Percentiles rank a stretch among this genome's conserved stretches.
phyloP scores from a whole-genome alignment of 2,329 filamentous ascomycete genomes.

The Pezicula neosporulosa region DNA sequence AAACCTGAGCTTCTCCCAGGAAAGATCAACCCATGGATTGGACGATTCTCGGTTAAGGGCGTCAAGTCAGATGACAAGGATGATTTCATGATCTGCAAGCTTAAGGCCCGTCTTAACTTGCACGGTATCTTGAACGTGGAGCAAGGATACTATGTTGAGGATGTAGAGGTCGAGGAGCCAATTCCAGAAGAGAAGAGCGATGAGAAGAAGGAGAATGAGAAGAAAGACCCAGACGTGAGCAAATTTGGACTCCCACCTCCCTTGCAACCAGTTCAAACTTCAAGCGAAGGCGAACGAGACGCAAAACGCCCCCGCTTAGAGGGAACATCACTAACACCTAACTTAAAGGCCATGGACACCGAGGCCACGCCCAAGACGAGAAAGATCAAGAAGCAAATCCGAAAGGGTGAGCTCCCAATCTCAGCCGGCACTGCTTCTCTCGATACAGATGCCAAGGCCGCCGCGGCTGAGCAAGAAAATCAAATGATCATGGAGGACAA shows the following conservation, averaged over 20 bases:
- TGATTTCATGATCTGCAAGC: constrained; percentile 99
- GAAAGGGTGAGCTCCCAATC: constrained; percentile 92
- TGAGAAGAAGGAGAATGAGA: constrained; percentile 47
- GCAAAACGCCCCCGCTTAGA: constrained; percentile 19
- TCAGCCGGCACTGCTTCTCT: constrained; percentile 78
- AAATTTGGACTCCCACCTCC: constrained; percentile 9
- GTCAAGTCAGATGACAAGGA: constrained; percentile 91
- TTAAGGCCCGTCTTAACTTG: constrained; percentile 94
- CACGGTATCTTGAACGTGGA: constrained; percentile 96
- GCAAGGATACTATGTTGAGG: constrained; percentile 96
- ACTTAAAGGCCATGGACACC: constrained; percentile 69
- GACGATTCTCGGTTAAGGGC: constrained; percentile 95
- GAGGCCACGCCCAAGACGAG: constrained; percentile 78
- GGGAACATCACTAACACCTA: constrained; percentile 22
- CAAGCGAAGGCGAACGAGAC: constrained; percentile 17
- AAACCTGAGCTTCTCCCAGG: constrained; percentile 84
- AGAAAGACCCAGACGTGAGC: constrained; percentile 73
- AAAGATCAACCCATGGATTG: constrained; percentile 92
- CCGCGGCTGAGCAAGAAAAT: constrained; percentile 77
- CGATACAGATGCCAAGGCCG: constrained; percentile 63
- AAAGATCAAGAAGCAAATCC: constrained; percentile 99
- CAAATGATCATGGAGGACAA: constrained; percentile 98
- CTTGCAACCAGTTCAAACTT: constrained; percentile 7
- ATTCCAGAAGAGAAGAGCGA: constrained; percentile 66
- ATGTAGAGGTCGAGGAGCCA: constrained; percentile 94